These are phyloP conservation scores for Akanthomyces uredinophilus DNA, from an alignment of 2,329 filamentous ascomycete species.

Conservation along the genomic window DNA sequence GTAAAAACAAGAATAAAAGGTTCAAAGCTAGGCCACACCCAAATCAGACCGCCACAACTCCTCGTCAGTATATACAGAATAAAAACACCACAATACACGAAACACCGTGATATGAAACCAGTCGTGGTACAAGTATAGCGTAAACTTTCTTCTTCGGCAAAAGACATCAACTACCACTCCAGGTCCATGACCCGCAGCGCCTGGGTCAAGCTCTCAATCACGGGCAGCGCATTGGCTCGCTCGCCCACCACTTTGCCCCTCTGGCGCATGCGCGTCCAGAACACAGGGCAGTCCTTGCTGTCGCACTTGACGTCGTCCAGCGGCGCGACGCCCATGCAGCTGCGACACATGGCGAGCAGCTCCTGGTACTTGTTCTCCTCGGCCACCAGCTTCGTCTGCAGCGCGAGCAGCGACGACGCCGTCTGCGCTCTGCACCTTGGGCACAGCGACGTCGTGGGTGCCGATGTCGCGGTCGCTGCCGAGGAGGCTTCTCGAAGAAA, in stretches of 20 bases:
- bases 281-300: conserved; percentile 87
- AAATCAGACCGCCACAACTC: not conserved
- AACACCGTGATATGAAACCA: too few relatives aligned
- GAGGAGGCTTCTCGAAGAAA: conserved; percentile 26
- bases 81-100: not conserved
- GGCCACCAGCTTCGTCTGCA: conserved; percentile 57
- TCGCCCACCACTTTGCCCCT: conserved; percentile 40
- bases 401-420: conserved; percentile 56
- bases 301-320: conserved; percentile 80
- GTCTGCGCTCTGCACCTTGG: conserved; percentile 44
- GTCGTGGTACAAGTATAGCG: not conserved
- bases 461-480: conserved; percentile 13
- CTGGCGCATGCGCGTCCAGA: conserved; percentile 71
- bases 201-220: conserved; percentile 28
- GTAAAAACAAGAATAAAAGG: not conserved
- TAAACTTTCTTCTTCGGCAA: not conserved
- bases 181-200: conserved; percentile 24
- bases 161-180: conserved; percentile 28
- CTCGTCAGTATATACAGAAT: not conserved
- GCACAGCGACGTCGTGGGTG: conserved; percentile 46
- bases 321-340: conserved; percentile 68
- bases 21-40: not conserved
- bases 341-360: conserved; percentile 68
- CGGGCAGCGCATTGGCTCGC: conserved; percentile 28
- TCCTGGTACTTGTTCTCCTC: conserved; percentile 61